Conservation (phyloP, 176 grass and related monocot species). For the Chrysopogon serrulatus region DNA sequence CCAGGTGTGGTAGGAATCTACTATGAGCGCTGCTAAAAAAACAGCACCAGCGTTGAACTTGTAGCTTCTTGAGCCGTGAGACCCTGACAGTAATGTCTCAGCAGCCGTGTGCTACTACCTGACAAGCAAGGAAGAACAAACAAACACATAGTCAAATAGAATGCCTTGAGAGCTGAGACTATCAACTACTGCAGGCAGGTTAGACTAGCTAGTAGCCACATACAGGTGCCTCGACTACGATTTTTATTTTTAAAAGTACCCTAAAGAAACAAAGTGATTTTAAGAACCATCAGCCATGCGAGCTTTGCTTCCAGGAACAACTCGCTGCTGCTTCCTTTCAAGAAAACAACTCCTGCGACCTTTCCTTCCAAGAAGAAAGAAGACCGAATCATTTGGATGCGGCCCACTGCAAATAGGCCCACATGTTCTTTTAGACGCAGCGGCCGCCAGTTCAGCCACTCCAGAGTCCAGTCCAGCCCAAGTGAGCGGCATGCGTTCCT, state of each 20-base stretch:
- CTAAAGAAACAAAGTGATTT: neutral
- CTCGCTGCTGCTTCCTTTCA: too few relatives aligned
- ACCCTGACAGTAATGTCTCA: constrained; percentile 24
- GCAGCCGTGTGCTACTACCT: neutral
- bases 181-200: neutral
- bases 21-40: neutral
- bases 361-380: neutral
- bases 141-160: neutral
- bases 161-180: neutral
- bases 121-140: neutral
- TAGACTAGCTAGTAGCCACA: too few relatives aligned
- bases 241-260: neutral
- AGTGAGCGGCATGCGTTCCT: neutral
- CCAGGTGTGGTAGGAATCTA: neutral
- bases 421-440: neutral
- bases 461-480: neutral
- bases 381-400: neutral
- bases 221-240: neutral
- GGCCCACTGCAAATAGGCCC: neutral
- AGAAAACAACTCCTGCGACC: too few relatives aligned
- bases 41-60: neutral
- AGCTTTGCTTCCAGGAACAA: too few relatives aligned
- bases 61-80: neutral
- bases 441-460: neutral
- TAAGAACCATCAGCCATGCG: too few relatives aligned